Conservation (phyloP, 2,329 filamentous ascomycete species). For the Hortaea sp. region DNA sequence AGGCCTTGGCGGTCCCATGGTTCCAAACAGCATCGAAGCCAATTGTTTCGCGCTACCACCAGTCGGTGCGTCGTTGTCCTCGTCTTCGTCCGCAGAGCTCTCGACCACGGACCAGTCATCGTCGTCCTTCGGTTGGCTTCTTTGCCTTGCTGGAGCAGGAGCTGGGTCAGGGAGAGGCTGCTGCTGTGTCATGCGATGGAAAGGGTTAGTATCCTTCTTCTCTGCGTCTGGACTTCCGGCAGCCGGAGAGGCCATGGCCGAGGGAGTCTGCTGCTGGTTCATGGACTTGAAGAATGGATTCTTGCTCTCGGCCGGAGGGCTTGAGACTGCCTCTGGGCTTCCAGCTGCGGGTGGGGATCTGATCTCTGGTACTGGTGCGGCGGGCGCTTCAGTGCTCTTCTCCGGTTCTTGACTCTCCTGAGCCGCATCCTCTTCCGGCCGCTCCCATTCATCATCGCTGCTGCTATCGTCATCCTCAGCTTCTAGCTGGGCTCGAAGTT, state of each 20-base stretch:
- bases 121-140: conserved; percentile 45
- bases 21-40: conserved; percentile 89
- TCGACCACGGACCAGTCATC: conserved; percentile 78
- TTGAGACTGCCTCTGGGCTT: conserved; percentile 26
- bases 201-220: conserved; percentile 74
- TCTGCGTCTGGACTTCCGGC: conserved; percentile 30
- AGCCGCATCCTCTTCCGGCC: conserved; percentile 50
- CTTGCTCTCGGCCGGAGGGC: conserved; percentile 62
- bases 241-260: conserved; percentile 17
- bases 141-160: conserved; percentile 39
- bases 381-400: conserved; percentile 36
- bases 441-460: conserved; percentile 52
- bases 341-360: conserved; percentile 8
- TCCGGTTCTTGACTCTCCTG: conserved; percentile 47
- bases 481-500: conserved; percentile 82
- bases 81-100: conserved; percentile 50
- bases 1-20: conserved; percentile 87
- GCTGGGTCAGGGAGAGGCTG: conserved; percentile 41
- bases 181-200: conserved; percentile 74
- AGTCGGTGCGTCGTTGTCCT: conserved; percentile 61
- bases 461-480: conserved; percentile 58
- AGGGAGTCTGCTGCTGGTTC: conserved; percentile 45
- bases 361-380: conserved; percentile 20
- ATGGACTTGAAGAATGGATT: conserved; percentile 94
- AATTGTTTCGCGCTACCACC: conserved; percentile 82